Base-by-base conservation (phyloP, 2,329 filamentous ascomycete genomes). In the Ramichloridium luteum region DNA sequence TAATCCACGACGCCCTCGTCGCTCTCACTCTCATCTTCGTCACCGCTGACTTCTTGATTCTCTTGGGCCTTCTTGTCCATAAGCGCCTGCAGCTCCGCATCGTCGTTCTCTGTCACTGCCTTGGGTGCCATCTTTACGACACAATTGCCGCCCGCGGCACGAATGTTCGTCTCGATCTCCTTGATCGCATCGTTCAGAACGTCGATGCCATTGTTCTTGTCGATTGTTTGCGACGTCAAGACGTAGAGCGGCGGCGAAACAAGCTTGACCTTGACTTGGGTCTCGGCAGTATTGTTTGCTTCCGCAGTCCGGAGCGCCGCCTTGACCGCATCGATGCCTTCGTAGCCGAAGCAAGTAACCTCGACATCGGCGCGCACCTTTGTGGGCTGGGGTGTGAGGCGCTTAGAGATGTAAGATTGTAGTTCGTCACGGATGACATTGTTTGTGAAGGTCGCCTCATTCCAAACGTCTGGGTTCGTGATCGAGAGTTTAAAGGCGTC, bases 401-500 rank as follows among this genome's bases (percentile, higher is more conserved):
- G 80, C 73, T 96, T 98, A 68, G 80, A 75, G 59, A 98, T 98
- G 65, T 98, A 98, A 44, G 77, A 77, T 65, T 85, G 81, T 44
- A 98, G 68, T 65, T 98, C 90, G 41, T 90, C 80, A 54, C 80
- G 78, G 52, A 92, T 83, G 17, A 79, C 69, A 26, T 88, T 74
- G 63, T 69, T 92, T 44, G 86, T 77, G 67, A 98, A 98, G 31
- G 72, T 72, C 48, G 93, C 81, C 46, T 93, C 88, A 49, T 81
- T 79, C 90, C 90, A 98, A 32, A 96, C 84, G 46, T 93, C 85
- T 34, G 86, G 80, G 67, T 96, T 96, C 40, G 90, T 96, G 67
- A 98, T 98, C 46, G 85, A 93, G 40, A 96, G 78, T 71, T 96
- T 98, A 72, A 98, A 98, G 8, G 92, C 90, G 57, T 98, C 90